Conservation (phyloP, 2,329 filamentous ascomycete genomes). For the Nigrograna mackinnonii region DNA sequence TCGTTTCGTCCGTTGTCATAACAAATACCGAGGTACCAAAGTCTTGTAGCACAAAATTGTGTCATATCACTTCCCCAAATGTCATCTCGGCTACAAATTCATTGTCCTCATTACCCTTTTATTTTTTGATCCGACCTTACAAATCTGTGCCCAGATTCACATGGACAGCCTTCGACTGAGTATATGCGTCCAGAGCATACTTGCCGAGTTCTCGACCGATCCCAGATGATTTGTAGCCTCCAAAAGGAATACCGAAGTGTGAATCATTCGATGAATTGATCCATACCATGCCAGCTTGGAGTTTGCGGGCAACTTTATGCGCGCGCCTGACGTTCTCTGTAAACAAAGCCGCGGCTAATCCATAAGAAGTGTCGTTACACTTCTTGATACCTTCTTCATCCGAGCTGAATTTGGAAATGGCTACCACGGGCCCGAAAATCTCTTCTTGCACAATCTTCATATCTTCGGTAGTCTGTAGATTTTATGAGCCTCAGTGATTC, state of each 20-base stretch:
- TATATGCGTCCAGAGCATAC: neutral
- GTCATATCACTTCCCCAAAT: no score
- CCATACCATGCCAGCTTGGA: slow-evolving; percentile 56
- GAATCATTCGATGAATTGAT: slow-evolving; percentile 40
- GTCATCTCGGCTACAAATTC: no score
- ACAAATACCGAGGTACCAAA: no score
- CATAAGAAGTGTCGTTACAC: neutral
- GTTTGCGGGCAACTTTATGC: slow-evolving; percentile 44
- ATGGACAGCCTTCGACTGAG: neutral
- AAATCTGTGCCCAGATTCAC: no score
- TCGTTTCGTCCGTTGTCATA: no score
- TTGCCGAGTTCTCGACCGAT: neutral
- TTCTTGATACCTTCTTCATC: neutral
- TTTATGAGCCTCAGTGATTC: no score
- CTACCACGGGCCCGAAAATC: slow-evolving; percentile 67
- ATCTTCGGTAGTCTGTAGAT: slow-evolving; percentile 53
- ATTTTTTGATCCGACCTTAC: no score
- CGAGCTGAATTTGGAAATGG: neutral
- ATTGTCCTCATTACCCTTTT: no score
- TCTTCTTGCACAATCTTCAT: slow-evolving; percentile 60
- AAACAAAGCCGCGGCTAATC: slow-evolving; percentile 31
- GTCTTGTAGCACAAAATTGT: no score
- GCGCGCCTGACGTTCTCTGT: slow-evolving; percentile 50
- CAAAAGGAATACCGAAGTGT: neutral
- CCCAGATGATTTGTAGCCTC: neutral